Evolutionary conservation across 257 asterid genomes (phyloP).

Genomic region (Ilex asprella): DNA sequence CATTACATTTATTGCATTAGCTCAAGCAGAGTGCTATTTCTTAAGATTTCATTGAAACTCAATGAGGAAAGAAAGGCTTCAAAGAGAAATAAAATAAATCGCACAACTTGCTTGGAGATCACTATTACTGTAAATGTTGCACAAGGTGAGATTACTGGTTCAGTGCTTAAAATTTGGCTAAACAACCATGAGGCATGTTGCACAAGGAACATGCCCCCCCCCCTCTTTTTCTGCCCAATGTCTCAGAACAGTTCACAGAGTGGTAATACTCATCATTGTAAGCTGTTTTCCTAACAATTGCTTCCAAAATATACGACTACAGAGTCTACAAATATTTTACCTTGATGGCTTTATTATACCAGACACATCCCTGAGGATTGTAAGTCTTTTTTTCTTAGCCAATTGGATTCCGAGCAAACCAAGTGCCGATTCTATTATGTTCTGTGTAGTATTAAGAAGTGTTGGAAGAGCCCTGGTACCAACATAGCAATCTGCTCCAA

Average conservation of each 20-base stretch:
- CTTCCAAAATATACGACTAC: not conserved
- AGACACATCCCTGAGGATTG: constrained; percentile 46
- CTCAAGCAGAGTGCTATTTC: too few relatives aligned
- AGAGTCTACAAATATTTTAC: constrained; percentile 14
- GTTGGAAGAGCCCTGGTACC: constrained; percentile 68
- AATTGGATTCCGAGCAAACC: constrained; percentile 34
- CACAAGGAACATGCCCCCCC: too few relatives aligned
- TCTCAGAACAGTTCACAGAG: not conserved
- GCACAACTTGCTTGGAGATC: too few relatives aligned
- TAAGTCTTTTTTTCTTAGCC: constrained; percentile 47
- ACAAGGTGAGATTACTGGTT: too few relatives aligned
- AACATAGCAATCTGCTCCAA: constrained; percentile 55
- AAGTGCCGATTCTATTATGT: constrained; percentile 38
- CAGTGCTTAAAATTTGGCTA: too few relatives aligned
- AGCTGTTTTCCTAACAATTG: not conserved
- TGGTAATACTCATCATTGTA: too few relatives aligned
- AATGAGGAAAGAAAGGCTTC: too few relatives aligned
- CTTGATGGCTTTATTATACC: constrained; percentile 68
- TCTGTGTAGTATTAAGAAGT: constrained; percentile 43
- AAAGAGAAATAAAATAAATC: too few relatives aligned
- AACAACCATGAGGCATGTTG: too few relatives aligned
- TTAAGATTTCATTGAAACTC: too few relatives aligned
- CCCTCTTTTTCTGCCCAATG: not conserved
- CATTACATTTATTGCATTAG: too few relatives aligned
- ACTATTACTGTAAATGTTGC: too few relatives aligned